Base-by-base conservation (phyloP, 495 filamentous ascomycete genomes). In the Hyaloscypha finlandica region DNA sequence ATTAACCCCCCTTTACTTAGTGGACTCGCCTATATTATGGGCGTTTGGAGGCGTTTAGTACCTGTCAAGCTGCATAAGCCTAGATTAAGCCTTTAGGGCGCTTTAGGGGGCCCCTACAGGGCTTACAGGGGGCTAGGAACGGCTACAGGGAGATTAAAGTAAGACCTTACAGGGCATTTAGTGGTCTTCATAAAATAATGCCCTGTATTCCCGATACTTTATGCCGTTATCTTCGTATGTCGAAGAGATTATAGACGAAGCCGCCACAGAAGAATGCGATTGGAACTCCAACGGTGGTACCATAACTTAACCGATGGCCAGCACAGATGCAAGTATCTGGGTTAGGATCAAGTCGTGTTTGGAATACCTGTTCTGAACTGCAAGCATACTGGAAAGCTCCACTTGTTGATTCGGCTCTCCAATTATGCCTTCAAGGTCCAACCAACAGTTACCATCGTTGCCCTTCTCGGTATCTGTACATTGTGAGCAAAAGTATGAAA, bases 241-340 rank as follows among this genome's bases (percentile, higher is more conserved):
- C 80, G 4, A 78, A 39, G 16, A 65, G 29, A 31, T 25, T 31
- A 54, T 42, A 65, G 4, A 57, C 14, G 37, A 83, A 83, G 0
- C 78, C 70, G 1, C 81, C 80, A 2, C 78, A 64, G 64, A 80
- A 84, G 68, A 84, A 82, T 3, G 80, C 66, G 0, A 83, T 74
- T 0, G 81, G 80, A 12, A 78, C 79, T 12, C 81, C 81, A 30
- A 83, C 75, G 12, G 79, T 73, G 39, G 79, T 69, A 16, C 80
- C 81, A 52, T 82, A 84, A 52, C 74, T 74, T 9, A 5, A 3
- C 6, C 6, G 14, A 45, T 3, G 14, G 42, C 14, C 6, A 45
- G 42, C 14, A 45, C 14, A 45, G 8, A 4, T 37, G 11, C 11
- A 37, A 37, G 42, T 19, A 8, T 3, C 14, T 3, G 3, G 6